Conservation (phyloP, 2,329 filamentous ascomycete genomes). For the Exophiala dermatitidis region DNA sequence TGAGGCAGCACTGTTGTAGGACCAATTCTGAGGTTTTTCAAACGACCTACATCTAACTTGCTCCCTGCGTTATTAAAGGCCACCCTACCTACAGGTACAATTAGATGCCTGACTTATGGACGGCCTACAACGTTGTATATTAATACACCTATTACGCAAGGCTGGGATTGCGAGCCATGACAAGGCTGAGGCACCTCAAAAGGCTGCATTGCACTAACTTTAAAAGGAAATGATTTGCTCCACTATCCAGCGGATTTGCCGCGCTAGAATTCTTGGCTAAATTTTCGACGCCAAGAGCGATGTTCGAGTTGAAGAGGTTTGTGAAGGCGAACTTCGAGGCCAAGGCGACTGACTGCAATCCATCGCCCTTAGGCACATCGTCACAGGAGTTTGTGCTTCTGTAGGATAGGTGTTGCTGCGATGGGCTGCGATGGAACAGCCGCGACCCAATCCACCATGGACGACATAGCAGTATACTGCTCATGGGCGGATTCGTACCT, state of each 20-base stretch:
- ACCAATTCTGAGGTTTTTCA: too few species aligned
- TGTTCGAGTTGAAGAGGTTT: background rate
- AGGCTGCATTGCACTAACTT: background rate
- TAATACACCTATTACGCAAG: background rate
- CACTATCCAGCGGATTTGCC: background rate
- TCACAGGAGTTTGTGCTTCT: background rate
- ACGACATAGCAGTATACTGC: constrained; percentile 29
- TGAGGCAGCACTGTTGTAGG: too few species aligned
- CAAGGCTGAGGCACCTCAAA: background rate
- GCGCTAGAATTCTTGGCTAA: background rate
- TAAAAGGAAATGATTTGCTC: background rate
- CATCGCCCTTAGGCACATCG: background rate
- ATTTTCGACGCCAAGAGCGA: background rate
- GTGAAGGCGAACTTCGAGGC: background rate
- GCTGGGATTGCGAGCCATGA: background rate
- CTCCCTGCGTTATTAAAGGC: too few species aligned
- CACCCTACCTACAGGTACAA: too few species aligned
- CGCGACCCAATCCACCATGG: constrained; percentile 9
- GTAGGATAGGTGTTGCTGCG: background rate
- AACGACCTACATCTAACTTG: too few species aligned
- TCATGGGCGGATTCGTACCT: constrained; percentile 32
- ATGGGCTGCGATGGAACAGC: background rate
- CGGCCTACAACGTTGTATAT: too few species aligned
- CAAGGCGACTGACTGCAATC: background rate
- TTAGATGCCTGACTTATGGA: too few species aligned